Evolutionary conservation across 768 basidiomycete genomes (phyloP).

Genomic region (Agaricus blazei): DNA sequence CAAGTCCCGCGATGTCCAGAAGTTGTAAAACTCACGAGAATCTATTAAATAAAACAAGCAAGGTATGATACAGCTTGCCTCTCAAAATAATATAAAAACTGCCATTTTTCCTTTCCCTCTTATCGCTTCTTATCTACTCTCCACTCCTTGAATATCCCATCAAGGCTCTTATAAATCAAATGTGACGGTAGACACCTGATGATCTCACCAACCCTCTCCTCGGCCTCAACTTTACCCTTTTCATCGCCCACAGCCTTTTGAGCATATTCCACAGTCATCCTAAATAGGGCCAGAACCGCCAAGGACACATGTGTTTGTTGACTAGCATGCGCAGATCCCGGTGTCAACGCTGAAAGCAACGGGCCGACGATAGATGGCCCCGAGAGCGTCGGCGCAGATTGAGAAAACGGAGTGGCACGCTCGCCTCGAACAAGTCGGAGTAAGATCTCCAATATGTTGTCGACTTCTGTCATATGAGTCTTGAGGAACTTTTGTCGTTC

Average conservation of each 20-base stretch:
- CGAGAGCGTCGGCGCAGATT: constrained; percentile 54
- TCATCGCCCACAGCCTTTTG: constrained; percentile 58
- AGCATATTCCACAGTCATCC: constrained; percentile 80
- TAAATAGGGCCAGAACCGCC: constrained; percentile 88
- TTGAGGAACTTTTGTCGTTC: constrained; percentile 87
- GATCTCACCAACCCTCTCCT: constrained; percentile 81
- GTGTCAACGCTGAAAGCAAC: constrained; percentile 61
- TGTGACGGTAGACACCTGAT: constrained; percentile 85
- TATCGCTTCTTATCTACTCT: constrained; percentile 71
- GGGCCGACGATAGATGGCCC: constrained; percentile 64
- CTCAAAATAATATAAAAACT: not conserved
- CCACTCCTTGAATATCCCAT: constrained; percentile 95
- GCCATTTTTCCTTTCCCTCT: not conserved
- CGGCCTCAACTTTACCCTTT: constrained; percentile 64
- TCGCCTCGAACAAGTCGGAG: constrained; percentile 90
- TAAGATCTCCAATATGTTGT: constrained; percentile 91
- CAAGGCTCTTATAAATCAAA: constrained; percentile 85
- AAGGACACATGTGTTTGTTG: constrained; percentile 95
- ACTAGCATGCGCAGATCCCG: constrained; percentile 73
- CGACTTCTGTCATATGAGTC: constrained; percentile 79
- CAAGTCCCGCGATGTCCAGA: no score
- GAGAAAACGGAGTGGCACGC: constrained; percentile 68
- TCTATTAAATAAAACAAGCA: no score
- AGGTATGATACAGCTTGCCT: no score
- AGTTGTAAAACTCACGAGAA: no score